Base-by-base conservation (phyloP, 495 filamentous ascomycete species). In the Neurospora hispaniola region DNA sequence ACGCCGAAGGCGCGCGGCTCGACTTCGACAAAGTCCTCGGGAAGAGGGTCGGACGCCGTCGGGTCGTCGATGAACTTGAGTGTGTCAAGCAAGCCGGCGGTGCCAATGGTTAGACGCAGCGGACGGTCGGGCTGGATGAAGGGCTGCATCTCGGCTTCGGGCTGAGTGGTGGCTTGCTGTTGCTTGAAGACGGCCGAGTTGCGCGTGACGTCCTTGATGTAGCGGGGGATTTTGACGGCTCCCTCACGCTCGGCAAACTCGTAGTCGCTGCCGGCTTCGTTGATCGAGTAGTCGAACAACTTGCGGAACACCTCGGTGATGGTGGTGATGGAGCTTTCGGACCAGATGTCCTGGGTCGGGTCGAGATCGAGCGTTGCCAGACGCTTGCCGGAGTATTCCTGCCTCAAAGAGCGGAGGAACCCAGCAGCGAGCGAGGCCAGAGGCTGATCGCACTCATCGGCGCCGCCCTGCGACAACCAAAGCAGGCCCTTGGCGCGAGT, bases 401-500 rank as follows among this genome's bases (percentile, higher is more conserved):
- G 75, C 5, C 80, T 73, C 31, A 82, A 66, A 5, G 80, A 77
- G 9, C 81, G 75, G 3, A 81, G 77, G 40, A 82, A 80, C 0
- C 81, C 81, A 4, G 76, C 68, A 8, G 78, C 77, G 5, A 82
- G 78, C 23, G 75, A 74, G 1, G 75, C 69, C 9, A 78, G 72
- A 5, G 82, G 81, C 6, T 78, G 73, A 0, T 71, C 72, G 38
- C 70, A 74, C 40, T 76, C 74, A 8, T 72, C 73, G 3, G 70
- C 81, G 38, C 86, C 86, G 0, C 88, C 87, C 41, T 84, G 78
- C 6, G 89, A 78, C 18, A 90, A 48, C 76, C 89, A 90, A 11
- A 84, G 80, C 2, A 82, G 74, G 9, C 84, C 79, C n/a, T 79
- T 73, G 5, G 76, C 71, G n/a, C 75, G 69, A 0, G 75, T 77